These are phyloP conservation scores for Fragilaria crotonensis DNA, from an alignment of 108 stramenopile genomes.

Conservation along the genomic window DNA sequence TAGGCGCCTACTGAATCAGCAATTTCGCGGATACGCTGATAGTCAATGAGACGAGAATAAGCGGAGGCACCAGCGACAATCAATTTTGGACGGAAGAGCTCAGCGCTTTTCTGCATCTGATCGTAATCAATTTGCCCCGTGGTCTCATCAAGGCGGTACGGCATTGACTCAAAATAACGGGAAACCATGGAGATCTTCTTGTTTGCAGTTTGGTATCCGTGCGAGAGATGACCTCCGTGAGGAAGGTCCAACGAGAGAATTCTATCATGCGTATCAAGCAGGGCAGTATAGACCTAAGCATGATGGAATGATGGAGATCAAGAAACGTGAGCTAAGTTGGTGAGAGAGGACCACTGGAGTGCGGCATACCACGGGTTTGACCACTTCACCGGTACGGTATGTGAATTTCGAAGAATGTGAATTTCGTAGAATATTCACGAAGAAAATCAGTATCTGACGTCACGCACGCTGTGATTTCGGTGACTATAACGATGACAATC, in stretches of 20 bases:
- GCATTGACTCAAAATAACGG: constrained; percentile 97
- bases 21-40: constrained; percentile 94
- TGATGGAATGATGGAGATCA: neutral
- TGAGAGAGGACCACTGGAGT: no score
- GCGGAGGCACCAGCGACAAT: constrained; percentile 99
- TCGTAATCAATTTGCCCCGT: constrained; percentile 98
- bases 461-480: no score
- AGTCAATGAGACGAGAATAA: constrained; percentile 98
- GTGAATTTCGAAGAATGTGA: no score
- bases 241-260: constrained; percentile 98
- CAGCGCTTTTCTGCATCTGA: constrained; percentile 91
- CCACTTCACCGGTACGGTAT: no score
- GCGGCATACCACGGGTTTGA: no score
- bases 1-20: constrained; percentile 91
- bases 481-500: no score
- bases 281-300: constrained; percentile 94
- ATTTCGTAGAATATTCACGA: no score
- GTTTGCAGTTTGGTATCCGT: constrained; percentile 94
- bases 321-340: no score
- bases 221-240: constrained; percentile 96
- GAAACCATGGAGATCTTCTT: constrained; percentile 95
- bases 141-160: constrained; percentile 94
- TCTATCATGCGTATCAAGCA: constrained; percentile 97
- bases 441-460: no score
- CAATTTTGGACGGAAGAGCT: constrained; percentile 97